Base-by-base conservation (phyloP, 148 eudicot species). In the Agrostemma githago region DNA sequence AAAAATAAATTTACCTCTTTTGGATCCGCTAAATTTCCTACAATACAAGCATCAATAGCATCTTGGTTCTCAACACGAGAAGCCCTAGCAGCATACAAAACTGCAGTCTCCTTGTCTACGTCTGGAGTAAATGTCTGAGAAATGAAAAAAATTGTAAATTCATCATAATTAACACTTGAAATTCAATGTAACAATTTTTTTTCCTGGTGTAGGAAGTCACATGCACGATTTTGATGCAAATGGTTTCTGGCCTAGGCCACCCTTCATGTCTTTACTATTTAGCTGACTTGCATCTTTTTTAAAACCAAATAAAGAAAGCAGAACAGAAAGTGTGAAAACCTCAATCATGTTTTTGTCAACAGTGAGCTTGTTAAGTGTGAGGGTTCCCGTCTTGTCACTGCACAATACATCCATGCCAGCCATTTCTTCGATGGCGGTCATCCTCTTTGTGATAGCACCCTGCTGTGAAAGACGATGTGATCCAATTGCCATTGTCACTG, bases 341-440 rank as follows among this genome's bases (percentile, higher is more conserved):
- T 90, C 96, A 59, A 89, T 74, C 66, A 89, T 80, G 76, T 5
- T 75, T 73, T 80, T 84, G 84, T 90, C 96, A 5, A 90, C 96
- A 51, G 90, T 87, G 51, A 90, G 90, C 83, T 90, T 89, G 83
- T 90, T 90, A 2, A 90, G 81, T 16, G 96, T 90, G 62, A 90
- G 91, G 71, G 96, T 90, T 53, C 96, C 96, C 10, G 96, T 90
- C 81, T 90, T 90, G 80, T 90, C 96, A 82, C 96, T 90, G 57
- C 96, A 90, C 38, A 90, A 83, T 48, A 90, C 96, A 77, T 90
- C 93, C 96, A 90, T 90, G 38, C 96, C 96, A 10, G 96, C 96
- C 96, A 90, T 90, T 77, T 90, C 96, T 74, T 90, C 96, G 58
- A 90, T 90, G 42, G 96, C 96, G 11, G 96, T 90, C 96, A 90